Percentiles rank a stretch among this genome's conserved stretches.
phyloP scores from a whole-genome alignment of 2,329 filamentous ascomycete genomes.

The Epichloe sp. region DNA sequence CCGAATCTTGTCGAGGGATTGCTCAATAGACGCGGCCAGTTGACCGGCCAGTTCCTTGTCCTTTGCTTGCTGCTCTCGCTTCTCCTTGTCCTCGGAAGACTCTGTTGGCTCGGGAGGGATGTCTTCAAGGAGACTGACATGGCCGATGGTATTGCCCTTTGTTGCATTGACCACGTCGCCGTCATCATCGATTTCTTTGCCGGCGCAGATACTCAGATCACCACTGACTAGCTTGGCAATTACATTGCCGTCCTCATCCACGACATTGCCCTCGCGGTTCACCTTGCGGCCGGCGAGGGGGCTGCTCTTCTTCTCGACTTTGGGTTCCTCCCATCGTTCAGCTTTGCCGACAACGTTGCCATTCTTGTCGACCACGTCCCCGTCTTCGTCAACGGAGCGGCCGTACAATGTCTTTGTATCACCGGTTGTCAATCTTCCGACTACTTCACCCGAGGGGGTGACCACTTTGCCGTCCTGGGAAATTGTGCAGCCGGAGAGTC shows the following conservation, averaged over 20 bases:
- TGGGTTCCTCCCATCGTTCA: slow-evolving; percentile 45
- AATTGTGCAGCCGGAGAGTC: slow-evolving; percentile 50
- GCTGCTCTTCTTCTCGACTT: slow-evolving; percentile 31
- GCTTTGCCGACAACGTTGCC: slow-evolving; percentile 45
- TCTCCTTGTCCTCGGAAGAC: slow-evolving; percentile 35
- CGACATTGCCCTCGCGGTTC: slow-evolving; percentile 45
- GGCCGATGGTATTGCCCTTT: slow-evolving; percentile 53
- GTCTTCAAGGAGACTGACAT: slow-evolving; percentile 52
- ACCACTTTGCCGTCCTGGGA: slow-evolving; percentile 48
- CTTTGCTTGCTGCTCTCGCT: slow-evolving; percentile 41
- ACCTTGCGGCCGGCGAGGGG: slow-evolving; percentile 41
- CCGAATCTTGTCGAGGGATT: slow-evolving; percentile 71
- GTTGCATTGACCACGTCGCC: slow-evolving; percentile 59
- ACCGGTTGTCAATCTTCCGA: slow-evolving; percentile 58
- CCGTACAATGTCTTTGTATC: slow-evolving; percentile 62
- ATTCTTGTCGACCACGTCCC: slow-evolving; percentile 69
- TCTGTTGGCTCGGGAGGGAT: slow-evolving; percentile 38
- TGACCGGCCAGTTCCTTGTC: slow-evolving; percentile 67
- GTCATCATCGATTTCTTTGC: slow-evolving; percentile 57
- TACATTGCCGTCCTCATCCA: slow-evolving; percentile 44
- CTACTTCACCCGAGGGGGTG: slow-evolving; percentile 25
- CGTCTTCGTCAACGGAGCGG: slow-evolving; percentile 65
- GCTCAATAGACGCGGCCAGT: slow-evolving; percentile 59
- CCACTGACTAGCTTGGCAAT: slow-evolving; percentile 57
- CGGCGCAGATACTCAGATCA: slow-evolving; percentile 48